Conservation (phyloP, 2,329 filamentous ascomycete genomes). For the Fusarium sp. region DNA sequence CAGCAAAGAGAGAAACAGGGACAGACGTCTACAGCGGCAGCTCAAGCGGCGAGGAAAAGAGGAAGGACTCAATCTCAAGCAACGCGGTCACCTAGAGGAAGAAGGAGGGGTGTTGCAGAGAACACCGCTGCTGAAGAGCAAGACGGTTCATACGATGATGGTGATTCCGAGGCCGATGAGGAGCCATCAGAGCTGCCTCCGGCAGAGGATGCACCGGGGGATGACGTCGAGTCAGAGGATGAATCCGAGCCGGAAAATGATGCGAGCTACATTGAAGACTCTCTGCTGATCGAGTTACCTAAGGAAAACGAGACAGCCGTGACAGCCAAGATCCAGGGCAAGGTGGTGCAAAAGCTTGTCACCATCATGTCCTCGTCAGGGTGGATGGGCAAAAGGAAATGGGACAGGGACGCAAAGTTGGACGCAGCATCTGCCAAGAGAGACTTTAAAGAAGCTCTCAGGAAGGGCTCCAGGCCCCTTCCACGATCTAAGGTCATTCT, state of each 20-base stretch:
- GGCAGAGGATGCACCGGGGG: not conserved
- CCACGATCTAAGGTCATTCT: conserved; percentile 25
- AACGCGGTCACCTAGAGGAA: not conserved
- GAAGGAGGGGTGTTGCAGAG: not conserved
- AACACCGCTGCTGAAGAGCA: not conserved
- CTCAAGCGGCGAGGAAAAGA: not conserved
- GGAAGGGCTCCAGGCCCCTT: not conserved
- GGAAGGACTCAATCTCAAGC: not conserved
- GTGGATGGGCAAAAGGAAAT: conserved; percentile 26
- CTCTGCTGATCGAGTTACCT: conserved; percentile 34
- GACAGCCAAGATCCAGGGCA: conserved; percentile 16
- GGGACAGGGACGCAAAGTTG: conserved; percentile 13
- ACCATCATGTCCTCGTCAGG: conserved; percentile 7
- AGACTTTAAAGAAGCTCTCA: not conserved
- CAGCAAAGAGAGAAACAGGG: not conserved
- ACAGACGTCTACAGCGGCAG: not conserved
- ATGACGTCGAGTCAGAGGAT: not conserved
- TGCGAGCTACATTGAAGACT: conserved; percentile 19
- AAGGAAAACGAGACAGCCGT: not conserved
- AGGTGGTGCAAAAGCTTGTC: conserved; percentile 13
- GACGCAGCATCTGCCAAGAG: not conserved
- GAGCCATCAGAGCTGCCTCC: not conserved
- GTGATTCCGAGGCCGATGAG: not conserved
- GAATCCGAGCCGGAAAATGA: not conserved
- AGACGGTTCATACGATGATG: not conserved